Conservation (phyloP, 768 basidiomycete genomes). For the Termitomyces bulborhizus region DNA sequence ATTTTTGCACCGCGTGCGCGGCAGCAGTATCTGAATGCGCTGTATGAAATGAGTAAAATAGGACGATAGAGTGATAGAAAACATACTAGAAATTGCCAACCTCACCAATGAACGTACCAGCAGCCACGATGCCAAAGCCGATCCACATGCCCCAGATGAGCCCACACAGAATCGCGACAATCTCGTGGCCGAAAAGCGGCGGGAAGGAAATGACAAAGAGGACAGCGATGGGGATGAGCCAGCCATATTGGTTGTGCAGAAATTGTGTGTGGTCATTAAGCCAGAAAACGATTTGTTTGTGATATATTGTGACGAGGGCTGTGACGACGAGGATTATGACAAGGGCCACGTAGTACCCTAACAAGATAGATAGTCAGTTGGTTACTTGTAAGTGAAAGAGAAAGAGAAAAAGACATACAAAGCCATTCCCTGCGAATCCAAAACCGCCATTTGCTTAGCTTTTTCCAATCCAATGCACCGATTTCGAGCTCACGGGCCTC, state of each 20-base stretch:
- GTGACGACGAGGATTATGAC: slow-evolving; percentile 42
- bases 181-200: slow-evolving; percentile 90
- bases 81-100: slow-evolving; percentile 82
- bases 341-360: slow-evolving; percentile 48
- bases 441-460: slow-evolving; percentile 38
- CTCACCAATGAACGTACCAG: slow-evolving; percentile 82
- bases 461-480: slow-evolving; percentile 39
- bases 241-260: slow-evolving; percentile 33
- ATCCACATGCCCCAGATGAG: slow-evolving; percentile 86
- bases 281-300: slow-evolving; percentile 67
- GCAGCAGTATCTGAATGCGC: slow-evolving; percentile 83
- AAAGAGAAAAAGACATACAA: slow-evolving; percentile 31
- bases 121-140: slow-evolving; percentile 83
- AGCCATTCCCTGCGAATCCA: slow-evolving; percentile 52
- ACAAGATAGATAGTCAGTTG: background rate
- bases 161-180: slow-evolving; percentile 83
- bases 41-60: slow-evolving; percentile 16
- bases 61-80: too few species aligned
- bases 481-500: slow-evolving; percentile 40
- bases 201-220: slow-evolving; percentile 86
- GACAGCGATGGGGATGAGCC: slow-evolving; percentile 54
- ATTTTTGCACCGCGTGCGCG: slow-evolving; percentile 68
- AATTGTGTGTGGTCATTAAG: slow-evolving; percentile 60
- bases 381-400: background rate
- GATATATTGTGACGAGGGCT: slow-evolving; percentile 53